Evolutionary conservation across 495 filamentous ascomycete genomes (phyloP).

Genomic region (Oleoguttula mirabilis): DNA sequence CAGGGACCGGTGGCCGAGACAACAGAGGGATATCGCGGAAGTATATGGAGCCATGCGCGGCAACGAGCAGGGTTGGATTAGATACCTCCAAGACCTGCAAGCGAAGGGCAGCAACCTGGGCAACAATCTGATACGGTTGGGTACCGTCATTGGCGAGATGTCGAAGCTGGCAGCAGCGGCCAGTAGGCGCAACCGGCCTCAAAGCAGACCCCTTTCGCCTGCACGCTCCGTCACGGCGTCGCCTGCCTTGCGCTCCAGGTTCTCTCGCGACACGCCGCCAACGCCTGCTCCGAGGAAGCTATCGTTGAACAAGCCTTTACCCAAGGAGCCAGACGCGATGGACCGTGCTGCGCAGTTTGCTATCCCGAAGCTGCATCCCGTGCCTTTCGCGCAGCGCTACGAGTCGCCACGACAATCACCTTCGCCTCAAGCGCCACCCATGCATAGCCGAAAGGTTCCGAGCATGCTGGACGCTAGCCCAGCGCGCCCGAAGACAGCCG

Average conservation of each 20-base stretch:
- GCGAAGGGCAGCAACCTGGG: slow-evolving; percentile 28
- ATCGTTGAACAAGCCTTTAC: slow-evolving; percentile 14
- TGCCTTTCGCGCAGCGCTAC: slow-evolving; percentile 13
- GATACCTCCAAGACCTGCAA: slow-evolving; percentile 25
- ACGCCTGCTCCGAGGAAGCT: not conserved
- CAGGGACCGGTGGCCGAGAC: slow-evolving; percentile 40
- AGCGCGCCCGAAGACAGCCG: slow-evolving; percentile 6
- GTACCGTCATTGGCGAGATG: slow-evolving; percentile 29
- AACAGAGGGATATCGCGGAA: slow-evolving; percentile 20
- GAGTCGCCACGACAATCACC: slow-evolving; percentile 15
- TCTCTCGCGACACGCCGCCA: not conserved
- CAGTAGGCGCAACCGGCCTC: slow-evolving; percentile 23
- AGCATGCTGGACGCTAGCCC: not conserved
- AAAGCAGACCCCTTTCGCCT: not conserved
- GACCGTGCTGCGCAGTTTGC: not conserved
- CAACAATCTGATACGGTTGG: slow-evolving; percentile 26
- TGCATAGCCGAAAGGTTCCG: not conserved
- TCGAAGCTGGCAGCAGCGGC: slow-evolving; percentile 31
- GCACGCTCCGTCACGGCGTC: slow-evolving; percentile 2
- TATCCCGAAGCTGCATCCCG: not conserved
- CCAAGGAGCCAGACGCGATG: slow-evolving; percentile 6
- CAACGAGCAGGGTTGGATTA: slow-evolving; percentile 30
- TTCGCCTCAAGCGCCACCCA: too few species aligned
- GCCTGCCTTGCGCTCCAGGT: slow-evolving; percentile 11
- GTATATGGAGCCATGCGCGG: slow-evolving; percentile 30